Percentiles rank a stretch among this genome's conserved stretches.
These are phyloP conservation scores for Usnea hakonensis DNA, from an alignment of 495 filamentous ascomycete species.

Conservation along the genomic window DNA sequence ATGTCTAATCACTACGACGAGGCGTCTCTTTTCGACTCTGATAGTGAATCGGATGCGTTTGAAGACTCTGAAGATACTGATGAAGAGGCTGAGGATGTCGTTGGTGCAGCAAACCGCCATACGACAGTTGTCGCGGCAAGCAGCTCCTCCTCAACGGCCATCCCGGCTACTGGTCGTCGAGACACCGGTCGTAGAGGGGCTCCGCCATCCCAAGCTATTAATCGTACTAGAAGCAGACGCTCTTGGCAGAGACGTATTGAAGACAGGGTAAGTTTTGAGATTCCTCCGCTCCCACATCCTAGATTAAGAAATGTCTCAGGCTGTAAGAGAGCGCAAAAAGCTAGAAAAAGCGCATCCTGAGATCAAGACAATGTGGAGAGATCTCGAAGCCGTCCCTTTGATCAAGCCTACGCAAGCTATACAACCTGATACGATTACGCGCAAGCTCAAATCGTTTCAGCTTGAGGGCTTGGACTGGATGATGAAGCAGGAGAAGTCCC, in stretches of 20 bases:
- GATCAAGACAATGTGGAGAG: conserved; percentile 74
- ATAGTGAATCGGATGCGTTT: conserved; percentile 10
- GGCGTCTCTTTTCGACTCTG: conserved; percentile 13
- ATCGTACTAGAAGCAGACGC: conserved; percentile 13
- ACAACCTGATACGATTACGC: conserved; percentile 71
- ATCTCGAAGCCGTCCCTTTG: conserved; percentile 56
- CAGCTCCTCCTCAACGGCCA: conserved; percentile 5
- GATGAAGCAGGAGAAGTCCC: conserved; percentile 72
- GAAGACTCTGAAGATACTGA: conserved; percentile 29
- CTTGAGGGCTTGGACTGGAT: conserved; percentile 93
- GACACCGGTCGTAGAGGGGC: conserved; percentile 2
- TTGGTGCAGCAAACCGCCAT: not conserved
- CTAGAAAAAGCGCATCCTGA: conserved; percentile 72
- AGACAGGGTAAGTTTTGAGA: conserved; percentile 5
- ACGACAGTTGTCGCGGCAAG: not conserved
- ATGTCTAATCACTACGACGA: conserved; percentile 15
- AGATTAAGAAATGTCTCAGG: conserved; percentile 10
- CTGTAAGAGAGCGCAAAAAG: conserved; percentile 48
- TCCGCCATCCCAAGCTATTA: not conserved
- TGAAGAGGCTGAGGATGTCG: conserved; percentile 16
- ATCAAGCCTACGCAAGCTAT: conserved; percentile 57
- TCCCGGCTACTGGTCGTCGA: conserved; percentile 1
- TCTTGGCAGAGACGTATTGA: conserved; percentile 28
- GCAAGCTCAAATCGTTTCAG: conserved; percentile 84
- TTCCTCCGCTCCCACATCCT: not conserved